Evolutionary conservation across 176 grass and related monocot genomes (phyloP), one percentile per base, ranked within the genome.

Genomic region (Bonia amplexicaulis): DNA sequence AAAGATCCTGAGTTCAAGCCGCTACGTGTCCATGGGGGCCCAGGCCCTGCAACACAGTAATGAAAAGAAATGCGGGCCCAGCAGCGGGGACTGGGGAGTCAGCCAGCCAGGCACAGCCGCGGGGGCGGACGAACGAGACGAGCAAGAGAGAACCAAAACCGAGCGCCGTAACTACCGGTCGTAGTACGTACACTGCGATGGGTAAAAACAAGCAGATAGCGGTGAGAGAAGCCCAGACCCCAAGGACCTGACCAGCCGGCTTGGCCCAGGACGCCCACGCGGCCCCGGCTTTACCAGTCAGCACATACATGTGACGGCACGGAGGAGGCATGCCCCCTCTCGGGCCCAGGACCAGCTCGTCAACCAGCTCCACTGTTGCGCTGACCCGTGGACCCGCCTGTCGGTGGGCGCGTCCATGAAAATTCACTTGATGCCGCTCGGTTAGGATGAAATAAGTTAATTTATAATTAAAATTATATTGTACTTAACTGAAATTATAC

Each of bases 241-340:
- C 75, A 44, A 6, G 55, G 37, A 79, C 23, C 8, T 63, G 57
- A 40, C 52, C 22, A 12, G 25, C 3, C 54, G 22, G 35, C 12
- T 60, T 8, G 62, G 82, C 49, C 55, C 66, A 85, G 70, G 35
- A 19, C 58, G 69, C 58, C 77, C 19, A 46, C 46, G 16, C 69
- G 60, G 63, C 71, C 61, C 27, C 42, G 48, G 12, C 71, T 69
- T 76, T 87, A 26, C 61, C 40, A 71, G 76, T 57, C 65, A 82
- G 65, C 45, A 53, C 55, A 59, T 6, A 79, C 73, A 86, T 79
- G 78, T 58, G 83, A 90, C 58, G 73, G 73, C 65, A 78, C 35
- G 72, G 73, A 53, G 88, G 88, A 86, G 84, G 84, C 88, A 86
- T 60, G 55, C 63, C 41, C 12, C 48, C 66, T 44, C 75, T 7